These are phyloP conservation scores for Lithospermum erythrorhizon DNA, from an alignment of 257 asterid species.

Conservation along the genomic window DNA sequence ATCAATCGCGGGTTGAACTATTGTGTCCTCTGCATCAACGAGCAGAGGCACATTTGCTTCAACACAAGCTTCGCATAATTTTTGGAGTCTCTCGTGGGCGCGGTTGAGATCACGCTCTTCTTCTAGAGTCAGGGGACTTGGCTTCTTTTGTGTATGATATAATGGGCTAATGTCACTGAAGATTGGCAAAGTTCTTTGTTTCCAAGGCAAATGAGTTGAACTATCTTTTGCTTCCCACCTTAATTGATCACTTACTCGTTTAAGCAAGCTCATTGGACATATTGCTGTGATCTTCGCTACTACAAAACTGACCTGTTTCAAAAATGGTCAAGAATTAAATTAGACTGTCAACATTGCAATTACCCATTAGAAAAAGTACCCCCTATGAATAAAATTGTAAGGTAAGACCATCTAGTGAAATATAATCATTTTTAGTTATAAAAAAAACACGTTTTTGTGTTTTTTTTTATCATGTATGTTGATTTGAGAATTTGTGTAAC, in stretches of 20 bases:
- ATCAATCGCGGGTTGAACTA: slow-evolving; percentile 71
- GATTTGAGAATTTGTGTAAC: too few species aligned
- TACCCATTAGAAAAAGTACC: too few species aligned
- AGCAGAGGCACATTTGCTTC: slow-evolving; percentile 39
- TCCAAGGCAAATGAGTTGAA: slow-evolving; percentile 66
- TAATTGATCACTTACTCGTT: slow-evolving; percentile 62
- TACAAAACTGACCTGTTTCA: slow-evolving; percentile 55
- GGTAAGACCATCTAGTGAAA: too few species aligned
- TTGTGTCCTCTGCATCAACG: slow-evolving; percentile 77
- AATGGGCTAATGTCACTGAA: slow-evolving; percentile 60
- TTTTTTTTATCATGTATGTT: too few species aligned
- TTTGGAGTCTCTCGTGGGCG: slow-evolving; percentile 31
- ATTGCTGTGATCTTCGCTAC: slow-evolving; percentile 80
- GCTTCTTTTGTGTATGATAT: slow-evolving; percentile 46
- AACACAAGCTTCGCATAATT: slow-evolving; percentile 32
- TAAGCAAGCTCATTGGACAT: slow-evolving; percentile 42
- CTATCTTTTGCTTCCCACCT: slow-evolving; percentile 53
- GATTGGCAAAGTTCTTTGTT: slow-evolving; percentile 38
- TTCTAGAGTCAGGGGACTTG: slow-evolving; percentile 33
- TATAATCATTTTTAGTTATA: too few species aligned
- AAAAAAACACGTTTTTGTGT: too few species aligned
- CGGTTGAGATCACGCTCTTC: slow-evolving; percentile 48
- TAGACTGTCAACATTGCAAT: too few species aligned
- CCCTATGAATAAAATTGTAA: too few species aligned
- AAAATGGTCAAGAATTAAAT: too few species aligned